Conservation (phyloP, 345 rosid species). For the Brassica carinata region DNA sequence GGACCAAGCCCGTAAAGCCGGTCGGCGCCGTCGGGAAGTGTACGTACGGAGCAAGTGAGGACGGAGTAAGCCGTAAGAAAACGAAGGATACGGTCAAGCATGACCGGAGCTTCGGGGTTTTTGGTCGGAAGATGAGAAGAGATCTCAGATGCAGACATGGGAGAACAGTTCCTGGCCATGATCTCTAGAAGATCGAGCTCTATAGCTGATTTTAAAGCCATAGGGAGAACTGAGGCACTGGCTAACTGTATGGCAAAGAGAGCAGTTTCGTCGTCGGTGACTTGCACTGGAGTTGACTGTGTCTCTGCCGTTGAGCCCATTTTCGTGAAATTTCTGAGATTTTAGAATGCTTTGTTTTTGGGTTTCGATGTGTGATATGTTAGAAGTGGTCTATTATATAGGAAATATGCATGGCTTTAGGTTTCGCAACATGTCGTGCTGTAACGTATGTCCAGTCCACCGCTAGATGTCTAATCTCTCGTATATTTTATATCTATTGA, state of each 20-base stretch:
- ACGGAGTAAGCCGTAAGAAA: conserved; percentile 68
- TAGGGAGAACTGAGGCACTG: conserved; percentile 74
- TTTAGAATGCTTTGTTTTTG: neutral
- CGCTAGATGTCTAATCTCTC: neutral
- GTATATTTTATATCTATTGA: too few species aligned
- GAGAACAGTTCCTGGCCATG: conserved; percentile 59
- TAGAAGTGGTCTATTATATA: conserved; percentile 13
- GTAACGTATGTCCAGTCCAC: neutral
- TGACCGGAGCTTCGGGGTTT: conserved; percentile 71
- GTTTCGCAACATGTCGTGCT: neutral
- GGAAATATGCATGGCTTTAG: neutral
- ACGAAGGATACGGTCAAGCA: conserved; percentile 73
- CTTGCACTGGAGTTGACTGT: conserved; percentile 65
- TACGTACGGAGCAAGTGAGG: conserved; percentile 52
- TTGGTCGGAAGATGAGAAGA: conserved; percentile 70
- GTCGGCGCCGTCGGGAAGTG: conserved; percentile 50
- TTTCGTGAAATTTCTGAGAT: neutral
- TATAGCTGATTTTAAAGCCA: conserved; percentile 77
- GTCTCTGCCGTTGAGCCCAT: conserved; percentile 70
- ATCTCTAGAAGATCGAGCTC: conserved; percentile 88
- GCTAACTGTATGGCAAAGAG: conserved; percentile 72
- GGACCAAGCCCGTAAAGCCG: conserved; percentile 70
- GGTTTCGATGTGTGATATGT: conserved; percentile 20
- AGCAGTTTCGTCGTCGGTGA: conserved; percentile 67
- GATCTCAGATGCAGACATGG: conserved; percentile 61